A percentile compares a stretch with the other conserved stretches of the same genome.
phyloP scores from a whole-genome alignment of 306 rosid species.

The Prunus padus region DNA sequence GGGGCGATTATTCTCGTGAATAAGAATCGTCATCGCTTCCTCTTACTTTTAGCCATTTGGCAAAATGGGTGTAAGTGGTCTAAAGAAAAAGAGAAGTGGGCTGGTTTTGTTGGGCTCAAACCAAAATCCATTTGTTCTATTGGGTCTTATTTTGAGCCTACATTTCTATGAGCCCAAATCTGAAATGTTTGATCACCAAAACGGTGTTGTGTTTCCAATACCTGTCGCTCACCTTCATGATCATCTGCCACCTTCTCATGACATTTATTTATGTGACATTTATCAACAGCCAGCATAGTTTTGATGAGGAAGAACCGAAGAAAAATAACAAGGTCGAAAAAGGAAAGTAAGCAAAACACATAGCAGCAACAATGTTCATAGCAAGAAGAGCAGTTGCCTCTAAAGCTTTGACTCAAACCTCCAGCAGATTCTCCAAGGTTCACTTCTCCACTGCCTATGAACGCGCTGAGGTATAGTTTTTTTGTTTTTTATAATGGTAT shows the following conservation, averaged over 20 bases:
- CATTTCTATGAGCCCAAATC: too few species aligned
- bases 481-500: not conserved
- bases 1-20: too few species aligned
- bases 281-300: not conserved
- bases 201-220: not conserved
- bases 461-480: slow-evolving; percentile 24
- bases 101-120: too few species aligned
- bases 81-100: too few species aligned
- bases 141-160: too few species aligned
- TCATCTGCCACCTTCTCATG: slow-evolving; percentile 13
- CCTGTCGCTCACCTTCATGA: slow-evolving; percentile 16
- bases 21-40: too few species aligned
- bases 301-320: not conserved
- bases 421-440: not conserved
- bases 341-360: not conserved
- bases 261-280: not conserved
- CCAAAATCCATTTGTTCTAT: too few species aligned
- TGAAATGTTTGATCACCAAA: not conserved
- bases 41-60: too few species aligned
- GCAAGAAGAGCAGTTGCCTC: slow-evolving; percentile 22
- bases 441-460: slow-evolving; percentile 33
- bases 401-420: not conserved
- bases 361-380: slow-evolving; percentile 10
- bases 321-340: too few species aligned
- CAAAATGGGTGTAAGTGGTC: too few species aligned